phyloP scores from a whole-genome alignment of 2,329 filamentous ascomycete species.

The Botryotinia globosa region DNA sequence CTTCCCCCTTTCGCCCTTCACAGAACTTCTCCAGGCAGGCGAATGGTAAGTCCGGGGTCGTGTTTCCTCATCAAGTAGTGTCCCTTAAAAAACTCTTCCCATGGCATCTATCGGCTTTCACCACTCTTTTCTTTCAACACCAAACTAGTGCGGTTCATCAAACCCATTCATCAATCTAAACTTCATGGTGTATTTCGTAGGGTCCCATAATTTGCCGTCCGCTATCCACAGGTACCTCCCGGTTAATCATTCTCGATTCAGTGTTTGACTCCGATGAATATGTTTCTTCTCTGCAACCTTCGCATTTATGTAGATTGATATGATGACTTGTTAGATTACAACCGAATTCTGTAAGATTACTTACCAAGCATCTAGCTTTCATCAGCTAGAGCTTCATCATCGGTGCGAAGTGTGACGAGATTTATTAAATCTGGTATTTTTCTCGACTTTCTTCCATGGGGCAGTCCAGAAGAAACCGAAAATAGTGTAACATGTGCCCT shows the following conservation, averaged over 20 bases:
- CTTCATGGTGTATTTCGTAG: background rate
- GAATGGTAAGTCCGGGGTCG: background rate
- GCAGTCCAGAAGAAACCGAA: accelerated
- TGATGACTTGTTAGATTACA: background rate
- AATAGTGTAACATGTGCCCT: background rate
- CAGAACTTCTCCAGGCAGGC: background rate
- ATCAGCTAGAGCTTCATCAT: background rate
- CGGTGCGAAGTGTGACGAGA: background rate
- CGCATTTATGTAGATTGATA: background rate
- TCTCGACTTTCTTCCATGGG: background rate
- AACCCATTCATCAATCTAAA: background rate
- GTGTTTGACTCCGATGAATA: background rate
- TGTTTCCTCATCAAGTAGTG: background rate
- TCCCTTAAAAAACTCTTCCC: background rate
- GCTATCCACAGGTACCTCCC: background rate
- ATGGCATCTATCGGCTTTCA: background rate
- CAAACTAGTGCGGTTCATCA: background rate
- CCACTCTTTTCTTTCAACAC: background rate
- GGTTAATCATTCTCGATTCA: background rate
- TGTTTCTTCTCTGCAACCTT: background rate
- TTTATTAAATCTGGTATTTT: background rate
- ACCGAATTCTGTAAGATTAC: background rate
- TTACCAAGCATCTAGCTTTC: background rate
- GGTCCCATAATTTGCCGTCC: background rate
- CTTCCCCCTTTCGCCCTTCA: background rate